Percentiles rank a stretch among this genome's conserved stretches.
Conservation (phyloP, 2,329 filamentous ascomycete genomes). For the Zymoseptoria ardabiliae region DNA sequence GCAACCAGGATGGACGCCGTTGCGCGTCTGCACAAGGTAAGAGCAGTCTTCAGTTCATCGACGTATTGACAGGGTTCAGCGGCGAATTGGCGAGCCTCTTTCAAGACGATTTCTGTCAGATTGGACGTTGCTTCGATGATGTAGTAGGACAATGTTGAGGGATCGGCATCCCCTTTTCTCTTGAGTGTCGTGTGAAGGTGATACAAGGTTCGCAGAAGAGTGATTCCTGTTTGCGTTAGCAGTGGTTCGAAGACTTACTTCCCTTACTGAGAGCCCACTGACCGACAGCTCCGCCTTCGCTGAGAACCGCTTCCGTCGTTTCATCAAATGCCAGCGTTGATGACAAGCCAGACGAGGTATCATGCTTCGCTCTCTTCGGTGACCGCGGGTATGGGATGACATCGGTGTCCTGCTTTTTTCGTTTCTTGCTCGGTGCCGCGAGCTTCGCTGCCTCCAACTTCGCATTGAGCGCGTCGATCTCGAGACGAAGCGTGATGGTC, state of each 20-base stretch:
- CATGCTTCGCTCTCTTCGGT: slow-evolving; percentile 19
- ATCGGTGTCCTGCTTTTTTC: slow-evolving; percentile 24
- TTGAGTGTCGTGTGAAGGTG: slow-evolving; percentile 23
- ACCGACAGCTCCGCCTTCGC: slow-evolving; percentile 19
- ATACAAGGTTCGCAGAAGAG: slow-evolving; percentile 23
- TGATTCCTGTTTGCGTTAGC: slow-evolving; percentile 16
- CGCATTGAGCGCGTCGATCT: slow-evolving; percentile 19
- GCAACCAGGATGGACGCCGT: slow-evolving; percentile 19
- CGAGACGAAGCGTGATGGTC: slow-evolving; percentile 15
- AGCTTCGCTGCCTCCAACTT: slow-evolving; percentile 11
- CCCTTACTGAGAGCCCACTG: background rate
- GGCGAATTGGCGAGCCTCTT: slow-evolving; percentile 8
- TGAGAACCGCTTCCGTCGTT: slow-evolving; percentile 9
- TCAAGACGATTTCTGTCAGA: slow-evolving; percentile 18
- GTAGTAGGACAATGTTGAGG: slow-evolving; percentile 20
- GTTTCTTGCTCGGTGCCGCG: slow-evolving; percentile 18
- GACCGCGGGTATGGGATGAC: slow-evolving; percentile 17
- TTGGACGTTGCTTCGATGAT: slow-evolving; percentile 19
- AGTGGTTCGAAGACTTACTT: too few species aligned
- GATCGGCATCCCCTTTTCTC: slow-evolving; percentile 8
- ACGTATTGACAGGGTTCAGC: background rate
- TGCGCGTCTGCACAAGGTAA: slow-evolving; percentile 18
- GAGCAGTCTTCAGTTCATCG: slow-evolving; percentile 11
- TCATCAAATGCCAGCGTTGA: background rate
- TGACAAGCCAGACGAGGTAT: slow-evolving; percentile 5